A percentile compares a stretch with the other conserved stretches of the same genome.
phyloP scores from a whole-genome alignment of 257 asterid genomes.

The Solanum bulbocastanum region DNA sequence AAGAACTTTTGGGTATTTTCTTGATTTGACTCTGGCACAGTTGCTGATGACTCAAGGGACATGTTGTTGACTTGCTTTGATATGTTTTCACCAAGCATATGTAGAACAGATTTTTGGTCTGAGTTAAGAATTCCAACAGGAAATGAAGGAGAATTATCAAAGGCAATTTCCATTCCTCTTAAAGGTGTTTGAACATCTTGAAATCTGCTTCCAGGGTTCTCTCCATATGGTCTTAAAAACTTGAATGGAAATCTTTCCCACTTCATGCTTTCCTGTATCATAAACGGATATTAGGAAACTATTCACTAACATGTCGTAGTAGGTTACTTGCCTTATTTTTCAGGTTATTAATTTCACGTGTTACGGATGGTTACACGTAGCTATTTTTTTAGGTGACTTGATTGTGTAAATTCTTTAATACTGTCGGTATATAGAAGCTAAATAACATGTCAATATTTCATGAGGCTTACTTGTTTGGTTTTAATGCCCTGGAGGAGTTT shows the following conservation, averaged over 20 bases:
- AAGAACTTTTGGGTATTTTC: conserved; percentile 22
- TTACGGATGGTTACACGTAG: background rate
- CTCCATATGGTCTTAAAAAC: conserved; percentile 34
- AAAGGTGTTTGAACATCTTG: conserved; percentile 47
- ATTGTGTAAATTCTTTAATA: background rate
- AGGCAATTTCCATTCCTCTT: conserved; percentile 66
- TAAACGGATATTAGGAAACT: background rate
- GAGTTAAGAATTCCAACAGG: conserved; percentile 18
- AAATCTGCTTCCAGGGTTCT: conserved; percentile 38
- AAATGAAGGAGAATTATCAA: conserved; percentile 25
- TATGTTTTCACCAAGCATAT: conserved; percentile 20
- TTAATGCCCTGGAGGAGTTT: conserved; percentile 45
- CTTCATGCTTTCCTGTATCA: conserved; percentile 54
- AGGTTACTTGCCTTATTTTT: background rate
- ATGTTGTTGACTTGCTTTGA: conserved; percentile 31
- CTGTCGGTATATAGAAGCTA: background rate
- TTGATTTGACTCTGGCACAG: conserved; percentile 30
- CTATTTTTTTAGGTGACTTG: background rate
- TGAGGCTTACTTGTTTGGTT: conserved; percentile 56
- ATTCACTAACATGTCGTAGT: background rate
- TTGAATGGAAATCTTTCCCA: conserved; percentile 58
- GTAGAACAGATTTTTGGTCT: conserved; percentile 24
- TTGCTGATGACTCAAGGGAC: conserved; percentile 20
- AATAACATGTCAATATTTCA: background rate
- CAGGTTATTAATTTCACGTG: background rate